Conservation (phyloP, 2,329 filamentous ascomycete species). For the Oidium heveae region DNA sequence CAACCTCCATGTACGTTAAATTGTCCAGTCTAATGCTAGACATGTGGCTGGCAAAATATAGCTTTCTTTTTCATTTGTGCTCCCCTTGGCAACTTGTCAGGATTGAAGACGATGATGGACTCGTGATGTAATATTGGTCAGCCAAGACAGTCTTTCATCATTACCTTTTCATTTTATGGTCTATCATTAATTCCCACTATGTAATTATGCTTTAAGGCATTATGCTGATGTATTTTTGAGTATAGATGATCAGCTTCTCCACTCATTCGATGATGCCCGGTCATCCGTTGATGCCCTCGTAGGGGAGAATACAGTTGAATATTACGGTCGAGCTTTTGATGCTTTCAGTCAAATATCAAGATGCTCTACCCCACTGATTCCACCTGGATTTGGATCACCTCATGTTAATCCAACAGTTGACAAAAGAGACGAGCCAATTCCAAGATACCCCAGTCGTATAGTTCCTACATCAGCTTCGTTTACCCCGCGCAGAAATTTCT, state of each 20-base stretch:
- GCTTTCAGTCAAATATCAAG: conserved; percentile 8
- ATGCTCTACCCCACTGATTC: conserved; percentile 17
- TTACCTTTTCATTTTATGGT: conserved; percentile 18
- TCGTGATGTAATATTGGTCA: conserved; percentile 22
- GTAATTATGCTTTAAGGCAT: not conserved
- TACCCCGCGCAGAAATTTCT: conserved; percentile 6
- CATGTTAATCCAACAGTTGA: conserved; percentile 16
- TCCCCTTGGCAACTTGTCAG: conserved; percentile 14
- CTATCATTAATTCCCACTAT: not conserved
- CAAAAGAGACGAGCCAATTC: conserved; percentile 7
- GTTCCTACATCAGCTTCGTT: conserved; percentile 11
- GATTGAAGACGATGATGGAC: conserved; percentile 36
- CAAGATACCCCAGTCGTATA: conserved; percentile 9
- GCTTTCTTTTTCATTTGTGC: conserved; percentile 19
- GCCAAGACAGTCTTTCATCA: conserved; percentile 5
- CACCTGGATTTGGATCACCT: conserved; percentile 19
- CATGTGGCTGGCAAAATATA: conserved; percentile 24
- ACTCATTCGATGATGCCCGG: conserved; percentile 32
- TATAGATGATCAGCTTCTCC: conserved; percentile 34
- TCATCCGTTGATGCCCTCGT: conserved; percentile 44
- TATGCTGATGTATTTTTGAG: conserved; percentile 7
- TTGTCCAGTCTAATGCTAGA: conserved; percentile 16
- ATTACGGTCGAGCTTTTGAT: conserved; percentile 4
- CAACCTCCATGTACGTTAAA: conserved; percentile 40
- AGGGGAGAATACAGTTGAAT: conserved; percentile 21